Evolutionary conservation across 2,329 filamentous ascomycete species (phyloP).

Genomic region (Cladosporium velox): DNA sequence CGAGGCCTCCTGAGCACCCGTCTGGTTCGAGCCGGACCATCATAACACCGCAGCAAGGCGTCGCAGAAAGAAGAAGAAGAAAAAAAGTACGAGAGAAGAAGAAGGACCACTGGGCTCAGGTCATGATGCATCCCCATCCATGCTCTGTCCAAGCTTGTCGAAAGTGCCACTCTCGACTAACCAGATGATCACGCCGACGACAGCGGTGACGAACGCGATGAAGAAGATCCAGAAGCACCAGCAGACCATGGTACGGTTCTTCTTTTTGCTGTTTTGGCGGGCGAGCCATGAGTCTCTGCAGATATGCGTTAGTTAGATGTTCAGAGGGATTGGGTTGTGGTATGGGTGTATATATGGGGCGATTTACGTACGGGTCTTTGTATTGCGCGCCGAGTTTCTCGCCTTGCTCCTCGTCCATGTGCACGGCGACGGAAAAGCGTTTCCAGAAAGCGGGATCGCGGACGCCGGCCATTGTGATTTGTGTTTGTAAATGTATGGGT

Average conservation of each 20-base stretch:
- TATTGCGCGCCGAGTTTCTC: slow-evolving; percentile 14
- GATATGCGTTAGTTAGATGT: not conserved
- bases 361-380: slow-evolving; percentile 10
- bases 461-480: slow-evolving; percentile 48
- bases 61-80: not conserved
- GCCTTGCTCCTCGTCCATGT: slow-evolving; percentile 53
- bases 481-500: not conserved
- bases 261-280: slow-evolving; percentile 51
- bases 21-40: slow-evolving; percentile 4
- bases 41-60: not conserved
- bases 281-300: slow-evolving; percentile 57
- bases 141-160: not conserved
- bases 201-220: slow-evolving; percentile 47
- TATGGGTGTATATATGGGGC: not conserved
- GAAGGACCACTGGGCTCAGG: not conserved
- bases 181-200: slow-evolving; percentile 51
- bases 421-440: slow-evolving; percentile 60
- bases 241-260: slow-evolving; percentile 51
- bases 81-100: not conserved
- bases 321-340: not conserved
- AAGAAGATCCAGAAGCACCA: slow-evolving; percentile 51
- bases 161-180: slow-evolving; percentile 36
- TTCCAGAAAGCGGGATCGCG: slow-evolving; percentile 63
- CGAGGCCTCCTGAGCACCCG: not conserved
- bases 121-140: slow-evolving; percentile 6